Evolutionary conservation across 257 asterid genomes (phyloP).

Genomic region (Solanum tacnaense): DNA sequence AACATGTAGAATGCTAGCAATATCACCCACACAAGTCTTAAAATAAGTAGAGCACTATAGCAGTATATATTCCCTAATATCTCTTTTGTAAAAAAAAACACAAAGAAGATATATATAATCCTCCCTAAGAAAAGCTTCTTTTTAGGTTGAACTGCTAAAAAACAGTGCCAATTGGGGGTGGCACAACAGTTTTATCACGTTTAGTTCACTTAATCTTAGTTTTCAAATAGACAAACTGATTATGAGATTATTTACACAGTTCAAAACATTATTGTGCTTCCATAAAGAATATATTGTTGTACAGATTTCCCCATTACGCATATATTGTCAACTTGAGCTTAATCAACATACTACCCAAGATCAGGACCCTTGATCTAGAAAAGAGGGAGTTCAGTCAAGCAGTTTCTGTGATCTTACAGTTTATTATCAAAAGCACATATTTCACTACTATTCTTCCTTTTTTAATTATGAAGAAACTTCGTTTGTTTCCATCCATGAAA

Average conservation of each 20-base stretch:
- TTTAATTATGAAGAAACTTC: not conserved
- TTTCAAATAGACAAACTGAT: not conserved
- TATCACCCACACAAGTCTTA: not conserved
- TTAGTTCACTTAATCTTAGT: not conserved
- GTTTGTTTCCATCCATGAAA: not conserved
- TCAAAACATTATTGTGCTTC: not conserved
- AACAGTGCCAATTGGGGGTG: not conserved
- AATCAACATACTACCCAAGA: not conserved
- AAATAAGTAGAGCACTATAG: not conserved
- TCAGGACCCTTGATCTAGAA: not conserved
- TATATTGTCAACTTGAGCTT: not conserved
- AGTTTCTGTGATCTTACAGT: not conserved
- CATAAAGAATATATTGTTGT: not conserved
- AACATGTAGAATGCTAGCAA: not conserved
- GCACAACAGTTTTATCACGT: not conserved
- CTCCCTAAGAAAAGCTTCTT: not conserved
- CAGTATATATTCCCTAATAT: not conserved
- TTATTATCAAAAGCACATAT: not conserved
- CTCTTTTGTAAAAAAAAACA: too few relatives aligned
- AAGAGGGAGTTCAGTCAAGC: not conserved
- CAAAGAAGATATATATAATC: not conserved
- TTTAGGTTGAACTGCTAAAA: not conserved
- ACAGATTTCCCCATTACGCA: not conserved
- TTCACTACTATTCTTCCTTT: not conserved
- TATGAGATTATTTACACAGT: not conserved